phyloP scores from a whole-genome alignment of 176 grass and related monocot species.

The Zizania latifolia region DNA sequence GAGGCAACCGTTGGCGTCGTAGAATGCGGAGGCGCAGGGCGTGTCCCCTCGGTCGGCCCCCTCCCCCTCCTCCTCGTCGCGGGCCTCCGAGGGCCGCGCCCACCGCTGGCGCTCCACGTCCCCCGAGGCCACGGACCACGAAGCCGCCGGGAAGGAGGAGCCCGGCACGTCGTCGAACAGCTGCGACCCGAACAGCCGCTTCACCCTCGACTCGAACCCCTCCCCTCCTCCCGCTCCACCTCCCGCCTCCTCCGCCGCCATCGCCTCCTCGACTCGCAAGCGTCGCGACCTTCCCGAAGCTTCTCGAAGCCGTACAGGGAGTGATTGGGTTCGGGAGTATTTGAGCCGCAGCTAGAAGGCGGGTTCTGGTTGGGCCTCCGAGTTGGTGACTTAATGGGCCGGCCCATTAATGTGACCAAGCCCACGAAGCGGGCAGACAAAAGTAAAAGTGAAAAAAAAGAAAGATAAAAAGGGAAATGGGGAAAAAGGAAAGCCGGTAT shows the following conservation, averaged over 20 bases:
- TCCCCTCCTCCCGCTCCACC: constrained; percentile 24
- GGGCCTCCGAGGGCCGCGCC: constrained; percentile 56
- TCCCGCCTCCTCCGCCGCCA: constrained; percentile 29
- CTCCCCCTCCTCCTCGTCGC: constrained; percentile 46
- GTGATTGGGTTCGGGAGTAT: neutral
- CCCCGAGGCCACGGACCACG: constrained; percentile 74
- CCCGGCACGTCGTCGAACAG: constrained; percentile 67
- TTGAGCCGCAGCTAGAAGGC: neutral
- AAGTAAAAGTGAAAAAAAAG: neutral
- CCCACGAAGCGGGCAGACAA: neutral
- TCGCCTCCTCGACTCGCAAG: neutral
- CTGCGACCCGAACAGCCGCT: constrained; percentile 80
- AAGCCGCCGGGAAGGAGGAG: constrained; percentile 56
- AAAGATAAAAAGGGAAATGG: neutral
- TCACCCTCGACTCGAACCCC: constrained; percentile 77
- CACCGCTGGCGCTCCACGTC: constrained; percentile 77
- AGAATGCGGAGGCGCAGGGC: constrained; percentile 76
- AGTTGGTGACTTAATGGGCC: neutral
- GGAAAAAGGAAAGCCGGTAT: neutral
- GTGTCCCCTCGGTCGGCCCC: constrained; percentile 45
- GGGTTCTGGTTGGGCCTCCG: neutral
- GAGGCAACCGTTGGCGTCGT: constrained; percentile 66
- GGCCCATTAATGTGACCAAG: neutral
- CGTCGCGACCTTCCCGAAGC: neutral
- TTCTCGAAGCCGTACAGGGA: neutral